Percentiles rank a stretch among this genome's conserved stretches.
Conservation (phyloP, 2,329 filamentous ascomycete genomes). For the Pestalotiopsis sp. region DNA sequence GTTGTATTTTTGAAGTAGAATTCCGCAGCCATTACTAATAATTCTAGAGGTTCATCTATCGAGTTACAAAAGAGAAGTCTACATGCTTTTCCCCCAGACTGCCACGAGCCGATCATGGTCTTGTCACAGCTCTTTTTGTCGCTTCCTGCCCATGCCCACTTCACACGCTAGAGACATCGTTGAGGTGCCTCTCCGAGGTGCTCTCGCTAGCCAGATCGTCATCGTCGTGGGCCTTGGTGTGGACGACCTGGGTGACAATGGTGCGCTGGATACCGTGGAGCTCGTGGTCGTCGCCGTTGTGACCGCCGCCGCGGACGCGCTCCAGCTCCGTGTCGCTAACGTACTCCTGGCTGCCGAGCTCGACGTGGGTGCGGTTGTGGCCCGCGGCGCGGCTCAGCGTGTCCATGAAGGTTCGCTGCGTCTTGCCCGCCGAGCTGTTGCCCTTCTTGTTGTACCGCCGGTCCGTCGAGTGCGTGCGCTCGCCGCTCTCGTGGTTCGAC, state of each 20-base stretch:
- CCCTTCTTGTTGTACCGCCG: not conserved
- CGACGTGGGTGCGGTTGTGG: conserved; percentile 1
- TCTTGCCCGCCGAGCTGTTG: conserved; percentile 3
- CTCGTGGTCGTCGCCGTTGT: not conserved
- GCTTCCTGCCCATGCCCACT: no score
- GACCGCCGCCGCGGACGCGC: not conserved
- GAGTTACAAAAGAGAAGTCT: no score
- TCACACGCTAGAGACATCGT: not conserved
- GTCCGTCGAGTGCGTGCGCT: not conserved
- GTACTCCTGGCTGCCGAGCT: conserved; percentile 9
- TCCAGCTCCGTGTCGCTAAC: not conserved
- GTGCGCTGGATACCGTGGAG: conserved; percentile 12
- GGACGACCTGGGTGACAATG: conserved; percentile 12
- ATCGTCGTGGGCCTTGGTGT: not conserved
- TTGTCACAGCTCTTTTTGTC: no score
- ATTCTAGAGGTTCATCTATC: no score
- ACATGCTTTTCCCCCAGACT: no score
- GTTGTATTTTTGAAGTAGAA: no score
- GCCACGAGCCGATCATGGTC: no score
- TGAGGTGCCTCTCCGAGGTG: not conserved
- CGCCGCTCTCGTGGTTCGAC: conserved; percentile 12
- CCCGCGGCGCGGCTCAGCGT: not conserved
- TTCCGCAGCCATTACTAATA: no score
- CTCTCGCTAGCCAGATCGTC: not conserved
- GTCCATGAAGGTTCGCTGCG: conserved; percentile 8